Evolutionary conservation across 306 rosid genomes (phyloP), one percentile per base, ranked within the genome.

Genomic region (Trichosanthes truncata): DNA sequence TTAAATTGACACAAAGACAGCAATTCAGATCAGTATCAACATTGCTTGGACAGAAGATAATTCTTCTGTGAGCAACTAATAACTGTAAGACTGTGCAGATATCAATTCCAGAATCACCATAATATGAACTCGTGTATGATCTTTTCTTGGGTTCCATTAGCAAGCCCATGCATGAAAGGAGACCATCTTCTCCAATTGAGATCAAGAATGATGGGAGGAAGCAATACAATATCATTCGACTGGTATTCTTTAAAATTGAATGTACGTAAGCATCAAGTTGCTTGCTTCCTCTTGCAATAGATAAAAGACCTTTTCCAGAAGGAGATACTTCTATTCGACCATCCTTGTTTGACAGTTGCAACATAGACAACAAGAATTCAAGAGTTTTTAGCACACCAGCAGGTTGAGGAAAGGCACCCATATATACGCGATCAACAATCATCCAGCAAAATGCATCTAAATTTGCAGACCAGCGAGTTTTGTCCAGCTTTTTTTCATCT

Each of bases 381-480:
- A 96, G 93, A 74, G 98, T 90, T 91, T 89, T 96, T 76, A 96
- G 83, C 71, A 93, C 90, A 43, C 90, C 92, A 57, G 92, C 84
- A 66, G 98, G 94, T 78, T 93, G 98, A 83, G 99, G 98, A 80
- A 96, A 93, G 81, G 97, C 98, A 83, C 99, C 99, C 98, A 93
- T 91, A 84, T 96, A 93, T 26, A 91, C 97, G 41, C 98, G 97
- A 78, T 96, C 99, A 79, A 93, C 99, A 77, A 96, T 87, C 92
- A 96, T 91, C 94, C 93, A 89, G 85, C 99, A 96, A 82, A 96
- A 87, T 43, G 97, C 89, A 87, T 96, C 99, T 86, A 96, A 88
- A 84, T 96, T 96, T 48, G 93, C 79, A 51, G 98, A 91, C 99
- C 99, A 96, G 60, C 99, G 94, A 86, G 81, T 83, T 84, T 93